A percentile compares a stretch with the other conserved stretches of the same genome.
phyloP scores from a whole-genome alignment of 257 asterid genomes.

The Penstemon eatonii region DNA sequence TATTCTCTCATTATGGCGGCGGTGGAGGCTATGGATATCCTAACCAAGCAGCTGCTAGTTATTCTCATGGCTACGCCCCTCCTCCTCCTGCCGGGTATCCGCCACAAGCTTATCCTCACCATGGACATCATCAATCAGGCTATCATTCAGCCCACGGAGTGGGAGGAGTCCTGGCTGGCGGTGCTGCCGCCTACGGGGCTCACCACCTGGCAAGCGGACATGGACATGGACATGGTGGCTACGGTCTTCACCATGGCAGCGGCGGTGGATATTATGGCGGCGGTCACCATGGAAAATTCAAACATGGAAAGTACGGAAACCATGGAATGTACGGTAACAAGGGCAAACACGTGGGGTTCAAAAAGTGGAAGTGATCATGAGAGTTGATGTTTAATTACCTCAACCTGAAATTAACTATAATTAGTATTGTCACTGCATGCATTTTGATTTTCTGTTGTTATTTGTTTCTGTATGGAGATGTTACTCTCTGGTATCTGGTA shows the following conservation, averaged over 20 bases:
- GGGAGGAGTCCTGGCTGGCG: conserved; percentile 14
- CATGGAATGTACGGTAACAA: conserved; percentile 8
- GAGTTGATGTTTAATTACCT: no score
- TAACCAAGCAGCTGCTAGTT: no score
- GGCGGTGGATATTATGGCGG: conserved; percentile 19
- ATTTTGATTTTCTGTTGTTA: neutral
- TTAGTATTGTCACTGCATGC: no score
- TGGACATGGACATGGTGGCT: conserved; percentile 1
- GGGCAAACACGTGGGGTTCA: neutral
- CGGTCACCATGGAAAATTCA: conserved; percentile 9
- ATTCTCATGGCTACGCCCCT: no score
- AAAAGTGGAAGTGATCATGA: conserved; percentile 9
- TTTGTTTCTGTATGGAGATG: neutral
- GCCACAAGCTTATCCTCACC: conserved; percentile 5
- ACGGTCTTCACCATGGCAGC: conserved; percentile 10
- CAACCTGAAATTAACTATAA: no score
- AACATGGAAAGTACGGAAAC: conserved; percentile 12
- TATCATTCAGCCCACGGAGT: conserved; percentile 3
- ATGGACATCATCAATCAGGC: conserved; percentile 2
- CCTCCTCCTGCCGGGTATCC: neutral
- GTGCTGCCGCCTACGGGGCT: conserved; percentile 11
- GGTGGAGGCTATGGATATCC: neutral
- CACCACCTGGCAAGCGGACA: neutral
- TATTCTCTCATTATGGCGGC: neutral
- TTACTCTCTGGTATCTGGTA: neutral